Evolutionary conservation across 768 basidiomycete species (phyloP).

Genomic region (Agaricus subrufescens): DNA sequence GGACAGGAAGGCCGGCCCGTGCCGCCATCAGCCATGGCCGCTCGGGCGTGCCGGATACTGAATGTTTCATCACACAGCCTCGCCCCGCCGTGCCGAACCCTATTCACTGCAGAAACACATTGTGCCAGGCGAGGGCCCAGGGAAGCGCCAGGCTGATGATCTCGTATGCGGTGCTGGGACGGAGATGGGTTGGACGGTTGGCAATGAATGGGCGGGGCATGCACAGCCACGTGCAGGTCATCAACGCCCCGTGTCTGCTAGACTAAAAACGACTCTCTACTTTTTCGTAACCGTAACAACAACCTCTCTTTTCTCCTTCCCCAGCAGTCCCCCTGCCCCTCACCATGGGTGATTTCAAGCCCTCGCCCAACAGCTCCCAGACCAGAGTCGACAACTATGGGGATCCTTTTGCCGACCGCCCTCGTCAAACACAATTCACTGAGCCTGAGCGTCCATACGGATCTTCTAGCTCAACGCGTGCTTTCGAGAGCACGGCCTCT

Average conservation of each 20-base stretch:
- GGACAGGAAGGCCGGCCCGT: too few species aligned
- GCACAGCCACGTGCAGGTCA: conserved; percentile 11
- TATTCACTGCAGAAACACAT: too few species aligned
- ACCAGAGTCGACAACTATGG: conserved; percentile 30
- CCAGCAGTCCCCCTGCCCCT: conserved; percentile 11
- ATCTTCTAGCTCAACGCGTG: conserved; percentile 30
- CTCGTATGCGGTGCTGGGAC: too few species aligned
- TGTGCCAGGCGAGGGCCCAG: too few species aligned
- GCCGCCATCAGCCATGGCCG: not conserved
- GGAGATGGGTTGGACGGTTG: not conserved
- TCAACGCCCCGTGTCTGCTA: conserved; percentile 13
- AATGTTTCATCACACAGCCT: too few species aligned
- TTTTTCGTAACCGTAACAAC: conserved; percentile 7
- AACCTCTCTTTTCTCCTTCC: conserved; percentile 9
- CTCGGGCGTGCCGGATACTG: too few species aligned
- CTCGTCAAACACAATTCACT: conserved; percentile 55
- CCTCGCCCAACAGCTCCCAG: conserved; percentile 29
- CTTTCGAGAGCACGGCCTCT: conserved; percentile 55
- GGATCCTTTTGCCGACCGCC: conserved; percentile 74
- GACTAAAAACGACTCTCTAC: conserved; percentile 5
- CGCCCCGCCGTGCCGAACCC: too few species aligned
- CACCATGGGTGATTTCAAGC: conserved; percentile 35
- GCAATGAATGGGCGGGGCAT: not conserved
- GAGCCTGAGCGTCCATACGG: conserved; percentile 46
- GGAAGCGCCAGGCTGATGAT: too few species aligned